Evolutionary conservation across 805 yeast species (phyloP), one percentile per base, ranked within the genome.

Genomic region (Ogataea parapolymorpha): DNA sequence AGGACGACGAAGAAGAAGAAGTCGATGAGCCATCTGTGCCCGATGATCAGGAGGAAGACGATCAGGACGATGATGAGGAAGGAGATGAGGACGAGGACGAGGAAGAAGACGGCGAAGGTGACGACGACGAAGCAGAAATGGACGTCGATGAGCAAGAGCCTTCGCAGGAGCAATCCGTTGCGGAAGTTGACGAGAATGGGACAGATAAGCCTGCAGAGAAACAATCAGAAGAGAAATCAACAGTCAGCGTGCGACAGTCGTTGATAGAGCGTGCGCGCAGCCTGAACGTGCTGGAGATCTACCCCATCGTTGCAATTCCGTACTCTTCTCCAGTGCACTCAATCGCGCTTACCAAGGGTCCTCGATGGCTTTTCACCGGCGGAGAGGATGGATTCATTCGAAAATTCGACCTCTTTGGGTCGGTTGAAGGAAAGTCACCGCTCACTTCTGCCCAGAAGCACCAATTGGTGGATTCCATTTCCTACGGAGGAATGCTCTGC

Each of bases 311-410:
- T 15, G 96, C 97, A 2, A 81, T 90, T 9, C 91, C 95, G 1
- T 88, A 86, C 53, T 73, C 87, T 1, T 66, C 86, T 1, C 81
- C 85, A 20, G 82, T 93, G 24, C 88, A 88, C 62, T 75, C 93
- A 2, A 51, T 91, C 26, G 82, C 90, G 2, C 67, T 88, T 33
- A 77, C 95, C 1, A 78, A 76, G 53, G 95, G 95, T 5, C 82
- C 89, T 30, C 82, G 81, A 56, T 90, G 89, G 83, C 69, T 93
- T 28, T 83, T 90, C 54, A 82, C 96, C 1, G 99, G 99, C 15
- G 98, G 98, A 8, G 91, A 85, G 50, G 99, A 93, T 62, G 99
- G 99, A 4, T 86, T 80, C 54, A 85, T 93, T 25, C 70, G 99
- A 35, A 89, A 85, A 58, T 93, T 83, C 65, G 96, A 93, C 63